Evolutionary conservation across 2,329 filamentous ascomycete genomes (phyloP).

Genomic region (Thelonectria discophora): DNA sequence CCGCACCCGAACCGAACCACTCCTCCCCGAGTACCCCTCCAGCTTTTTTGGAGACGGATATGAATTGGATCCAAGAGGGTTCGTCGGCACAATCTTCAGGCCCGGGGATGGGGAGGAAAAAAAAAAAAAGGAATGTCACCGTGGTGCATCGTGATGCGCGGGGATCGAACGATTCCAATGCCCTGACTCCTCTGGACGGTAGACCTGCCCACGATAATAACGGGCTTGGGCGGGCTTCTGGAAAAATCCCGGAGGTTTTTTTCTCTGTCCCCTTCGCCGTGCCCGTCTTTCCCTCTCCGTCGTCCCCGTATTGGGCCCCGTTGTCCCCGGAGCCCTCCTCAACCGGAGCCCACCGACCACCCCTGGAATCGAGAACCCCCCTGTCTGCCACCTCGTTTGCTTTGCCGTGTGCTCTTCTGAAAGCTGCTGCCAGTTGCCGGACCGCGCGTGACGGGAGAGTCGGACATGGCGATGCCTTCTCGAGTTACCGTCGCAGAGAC

Average conservation of each 20-base stretch:
- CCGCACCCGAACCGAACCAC: slow-evolving; percentile 12
- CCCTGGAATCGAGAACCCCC: slow-evolving; percentile 33
- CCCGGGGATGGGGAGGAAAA: background rate
- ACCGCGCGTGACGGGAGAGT: slow-evolving; percentile 10
- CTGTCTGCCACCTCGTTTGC: slow-evolving; percentile 36
- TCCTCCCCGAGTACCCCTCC: slow-evolving; percentile 4
- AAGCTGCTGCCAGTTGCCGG: slow-evolving; percentile 18
- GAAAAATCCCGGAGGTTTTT: slow-evolving; percentile 27
- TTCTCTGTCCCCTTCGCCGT: slow-evolving; percentile 28
- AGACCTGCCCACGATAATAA: slow-evolving; percentile 28
- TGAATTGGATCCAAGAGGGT: slow-evolving; percentile 12
- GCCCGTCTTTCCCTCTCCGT: slow-evolving; percentile 15
- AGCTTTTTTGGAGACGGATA: slow-evolving; percentile 12
- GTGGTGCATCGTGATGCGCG: slow-evolving; percentile 21
- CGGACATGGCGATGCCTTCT: slow-evolving; percentile 3
- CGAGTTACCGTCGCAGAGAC: slow-evolving; percentile 6
- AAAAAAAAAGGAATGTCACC: slow-evolving; percentile 25
- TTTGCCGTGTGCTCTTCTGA: slow-evolving; percentile 11
- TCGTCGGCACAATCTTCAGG: background rate
- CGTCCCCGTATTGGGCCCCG: slow-evolving; percentile 26
- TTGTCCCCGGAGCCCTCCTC: slow-evolving; percentile 31
- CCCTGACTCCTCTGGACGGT: no score
- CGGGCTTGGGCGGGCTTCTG: slow-evolving; percentile 28
- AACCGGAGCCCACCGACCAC: slow-evolving; percentile 32
- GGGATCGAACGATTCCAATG: slow-evolving; percentile 29